Conservation (phyloP, 208 protist species). For the Naegleria gruberi region DNA sequence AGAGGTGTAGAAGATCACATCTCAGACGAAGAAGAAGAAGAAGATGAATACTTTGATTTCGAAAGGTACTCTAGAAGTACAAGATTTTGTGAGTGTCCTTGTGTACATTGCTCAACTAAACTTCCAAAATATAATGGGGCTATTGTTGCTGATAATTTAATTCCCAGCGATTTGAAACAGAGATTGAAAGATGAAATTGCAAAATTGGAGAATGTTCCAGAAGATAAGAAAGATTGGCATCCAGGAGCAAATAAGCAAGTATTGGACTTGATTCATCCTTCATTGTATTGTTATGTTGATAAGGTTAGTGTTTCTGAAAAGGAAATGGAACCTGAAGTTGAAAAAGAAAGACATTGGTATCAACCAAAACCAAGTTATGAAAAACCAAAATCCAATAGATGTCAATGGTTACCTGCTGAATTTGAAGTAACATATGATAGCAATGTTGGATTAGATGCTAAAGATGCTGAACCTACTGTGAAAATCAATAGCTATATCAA, state of each 20-base stretch:
- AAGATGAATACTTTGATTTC: background rate
- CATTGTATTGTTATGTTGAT: constrained; percentile 38
- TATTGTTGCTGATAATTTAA: background rate
- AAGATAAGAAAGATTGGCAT: constrained; percentile 16
- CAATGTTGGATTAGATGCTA: constrained; percentile 7
- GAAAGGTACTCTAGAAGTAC: background rate
- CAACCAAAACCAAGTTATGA: background rate
- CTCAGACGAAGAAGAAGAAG: background rate
- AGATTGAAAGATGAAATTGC: background rate
- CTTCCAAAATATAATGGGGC: background rate
- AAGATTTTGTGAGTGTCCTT: background rate
- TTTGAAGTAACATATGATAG: constrained; percentile 29
- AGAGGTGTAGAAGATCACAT: background rate
- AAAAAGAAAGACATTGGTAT: background rate
- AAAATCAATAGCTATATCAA: constrained; percentile 42
- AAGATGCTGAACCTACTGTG: background rate
- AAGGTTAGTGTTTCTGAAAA: constrained; percentile 14
- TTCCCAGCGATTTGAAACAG: background rate
- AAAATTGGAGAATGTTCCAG: background rate
- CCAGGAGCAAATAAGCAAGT: constrained; percentile 26
- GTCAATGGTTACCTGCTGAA: constrained; percentile 47
- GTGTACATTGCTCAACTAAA: background rate
- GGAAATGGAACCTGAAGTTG: background rate
- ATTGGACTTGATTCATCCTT: constrained; percentile 46
- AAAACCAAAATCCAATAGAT: background rate